Base-by-base conservation (phyloP, 78 protist genomes). In the Thecamonas trahens region DNA sequence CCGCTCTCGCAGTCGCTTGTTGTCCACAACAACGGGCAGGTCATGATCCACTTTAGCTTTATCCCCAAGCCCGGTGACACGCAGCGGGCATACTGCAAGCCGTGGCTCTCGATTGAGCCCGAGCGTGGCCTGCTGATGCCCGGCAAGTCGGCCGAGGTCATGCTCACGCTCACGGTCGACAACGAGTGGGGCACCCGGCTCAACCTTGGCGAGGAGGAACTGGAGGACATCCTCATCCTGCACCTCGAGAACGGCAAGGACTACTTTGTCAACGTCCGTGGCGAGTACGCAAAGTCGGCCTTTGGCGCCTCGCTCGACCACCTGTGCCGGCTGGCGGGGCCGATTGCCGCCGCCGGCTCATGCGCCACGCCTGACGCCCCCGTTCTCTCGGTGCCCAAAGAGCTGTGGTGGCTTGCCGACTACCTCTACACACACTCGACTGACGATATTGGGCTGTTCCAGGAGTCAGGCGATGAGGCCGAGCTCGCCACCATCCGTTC, bases 221-320 rank as follows among this genome's bases (percentile, higher is more conserved):
- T 89, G 67, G 84, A 80, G 31, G 91, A 85, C 57, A 82, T 86
- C 18, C 73, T 89, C 34, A 85, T 89, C 50, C 64, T 89, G 52
- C 86, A 80, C 45, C 59, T 89, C 31, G 80, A 86, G 38, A 72
- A 84, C 59, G 91, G 94, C 40, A 82, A 72, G 58, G 90, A 89
- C 67, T 54, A 74, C 61, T 89, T 84, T 29, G 62, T 79, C 8
- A 8, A 82, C 0, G 45, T 84, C 8, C 40, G 64, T 13, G 92
- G 92, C 6, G 6, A 42, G 11, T 87, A 49, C 60, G 61, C 67
- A 24, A 39, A 17, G 40, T 76, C 80, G 17, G 76, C 80, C 72
- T 78, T 83, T 40, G 88, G 89, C 40, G 57, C 55, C 52, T 49
- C 85, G 2, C 72, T 87, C 34, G 87, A 76, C 3, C 53, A 82